phyloP scores from a whole-genome alignment of 768 basidiomycete species.

The Kwoniella botswanensis region DNA sequence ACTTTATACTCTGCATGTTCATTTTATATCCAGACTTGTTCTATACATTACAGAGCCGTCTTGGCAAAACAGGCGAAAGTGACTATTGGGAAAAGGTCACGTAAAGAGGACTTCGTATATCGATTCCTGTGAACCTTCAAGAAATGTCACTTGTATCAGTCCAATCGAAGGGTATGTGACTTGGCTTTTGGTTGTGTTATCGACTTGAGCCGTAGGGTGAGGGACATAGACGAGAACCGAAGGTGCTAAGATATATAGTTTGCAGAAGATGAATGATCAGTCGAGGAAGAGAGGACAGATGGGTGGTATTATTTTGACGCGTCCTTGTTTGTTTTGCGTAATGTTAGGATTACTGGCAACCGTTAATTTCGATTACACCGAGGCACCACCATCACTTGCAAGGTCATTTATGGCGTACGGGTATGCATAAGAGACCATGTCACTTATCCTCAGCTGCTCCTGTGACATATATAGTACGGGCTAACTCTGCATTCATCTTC shows the following conservation, averaged over 20 bases:
- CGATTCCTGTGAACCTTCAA: neutral
- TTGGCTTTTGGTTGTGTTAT: neutral
- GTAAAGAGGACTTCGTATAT: slow-evolving; percentile 4
- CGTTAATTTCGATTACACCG: neutral
- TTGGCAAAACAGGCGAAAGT: neutral
- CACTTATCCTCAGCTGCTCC: no score
- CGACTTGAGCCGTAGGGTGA: neutral
- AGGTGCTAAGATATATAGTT: no score
- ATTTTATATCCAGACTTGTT: neutral
- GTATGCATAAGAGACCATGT: no score
- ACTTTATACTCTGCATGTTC: slow-evolving; percentile 41
- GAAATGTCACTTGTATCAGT: no score
- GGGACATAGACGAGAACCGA: no score
- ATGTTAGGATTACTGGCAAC: neutral
- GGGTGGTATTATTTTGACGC: neutral
- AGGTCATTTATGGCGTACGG: no score
- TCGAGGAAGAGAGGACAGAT: no score
- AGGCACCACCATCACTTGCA: slow-evolving; percentile 5
- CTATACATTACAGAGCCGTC: neutral
- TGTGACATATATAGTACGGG: no score
- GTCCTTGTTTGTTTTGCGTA: neutral
- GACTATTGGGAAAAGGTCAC: neutral
- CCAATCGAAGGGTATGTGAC: no score
- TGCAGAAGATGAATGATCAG: no score
- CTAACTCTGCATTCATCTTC: no score